Percentiles rank a stretch among this genome's conserved stretches.
phyloP scores from a whole-genome alignment of 768 basidiomycete species.

The Leccinum obscurum region DNA sequence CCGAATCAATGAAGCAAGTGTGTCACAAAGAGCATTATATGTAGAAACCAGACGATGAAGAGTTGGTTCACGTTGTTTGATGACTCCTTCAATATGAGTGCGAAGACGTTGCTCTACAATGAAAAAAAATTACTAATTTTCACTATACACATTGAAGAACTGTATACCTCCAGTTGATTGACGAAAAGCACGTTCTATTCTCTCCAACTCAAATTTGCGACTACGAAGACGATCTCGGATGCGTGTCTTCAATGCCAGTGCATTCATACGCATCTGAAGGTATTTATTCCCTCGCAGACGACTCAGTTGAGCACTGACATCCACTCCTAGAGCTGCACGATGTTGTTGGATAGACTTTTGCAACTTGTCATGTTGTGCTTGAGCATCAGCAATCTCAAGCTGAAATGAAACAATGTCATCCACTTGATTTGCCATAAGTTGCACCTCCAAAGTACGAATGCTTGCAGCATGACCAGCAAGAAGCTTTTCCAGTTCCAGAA shows the following conservation, averaged over 20 bases:
- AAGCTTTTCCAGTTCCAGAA: too few relatives aligned
- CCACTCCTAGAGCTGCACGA: background rate
- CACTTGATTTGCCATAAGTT: background rate
- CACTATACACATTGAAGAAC: background rate
- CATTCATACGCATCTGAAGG: background rate
- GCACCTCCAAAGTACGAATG: background rate
- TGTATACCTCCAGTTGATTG: background rate
- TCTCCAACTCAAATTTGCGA: background rate
- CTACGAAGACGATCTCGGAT: background rate
- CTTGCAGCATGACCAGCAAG: too few relatives aligned
- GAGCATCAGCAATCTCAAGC: too few relatives aligned
- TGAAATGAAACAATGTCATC: too few relatives aligned
- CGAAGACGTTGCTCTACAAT: background rate
- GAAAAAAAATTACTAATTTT: too few relatives aligned
- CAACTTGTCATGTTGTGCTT: too few relatives aligned
- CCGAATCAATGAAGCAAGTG: background rate
- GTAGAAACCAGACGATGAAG: background rate
- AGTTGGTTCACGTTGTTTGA: background rate
- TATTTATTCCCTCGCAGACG: background rate
- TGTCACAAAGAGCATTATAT: background rate
- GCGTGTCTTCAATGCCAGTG: background rate
- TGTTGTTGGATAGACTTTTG: background rate
- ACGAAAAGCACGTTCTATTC: background rate
- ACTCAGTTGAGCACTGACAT: background rate
- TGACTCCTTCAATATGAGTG: background rate